Percentiles rank a stretch among this genome's conserved stretches.
These are phyloP conservation scores for Xylaria sp. DNA, from an alignment of 2,329 filamentous ascomycete species.

Conservation along the genomic window DNA sequence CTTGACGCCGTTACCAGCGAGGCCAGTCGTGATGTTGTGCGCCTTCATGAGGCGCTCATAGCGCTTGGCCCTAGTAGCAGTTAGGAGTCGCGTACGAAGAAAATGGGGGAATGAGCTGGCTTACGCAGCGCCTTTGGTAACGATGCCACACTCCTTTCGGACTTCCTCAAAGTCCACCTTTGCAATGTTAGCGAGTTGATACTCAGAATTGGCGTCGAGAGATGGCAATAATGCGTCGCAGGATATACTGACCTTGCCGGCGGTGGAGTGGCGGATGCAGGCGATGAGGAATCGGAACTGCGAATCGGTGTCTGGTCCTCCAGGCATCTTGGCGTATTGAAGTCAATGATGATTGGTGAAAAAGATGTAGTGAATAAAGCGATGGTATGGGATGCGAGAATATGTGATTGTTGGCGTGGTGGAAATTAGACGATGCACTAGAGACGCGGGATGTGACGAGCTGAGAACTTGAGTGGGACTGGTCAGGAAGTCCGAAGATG, in stretches of 20 bases:
- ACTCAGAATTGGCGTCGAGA: constrained; percentile 1
- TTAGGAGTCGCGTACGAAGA: not conserved
- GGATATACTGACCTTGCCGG: constrained; percentile 50
- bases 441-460: not conserved
- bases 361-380: not conserved
- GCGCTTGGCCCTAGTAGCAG: constrained; percentile 52
- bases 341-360: not conserved
- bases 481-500: too few species aligned
- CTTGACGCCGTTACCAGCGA: constrained; percentile 25
- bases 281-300: constrained; percentile 62
- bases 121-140: constrained; percentile 65
- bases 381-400: too few species aligned
- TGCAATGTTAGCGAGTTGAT: constrained; percentile 13
- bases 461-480: too few species aligned
- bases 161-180: constrained; percentile 63
- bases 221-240: not conserved
- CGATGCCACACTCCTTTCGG: constrained; percentile 57
- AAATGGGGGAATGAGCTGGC: constrained; percentile 30
- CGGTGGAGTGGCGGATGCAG: constrained; percentile 57
- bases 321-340: constrained; percentile 37
- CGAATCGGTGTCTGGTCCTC: constrained; percentile 42
- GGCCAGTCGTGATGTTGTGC: constrained; percentile 41
- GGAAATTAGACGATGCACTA: not conserved
- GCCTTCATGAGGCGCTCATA: constrained; percentile 62
- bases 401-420: not conserved